Evolutionary conservation across 2,329 filamentous ascomycete genomes (phyloP), one percentile per base, ranked within the genome.

Genomic region (Neopestalotiopsis sp.): DNA sequence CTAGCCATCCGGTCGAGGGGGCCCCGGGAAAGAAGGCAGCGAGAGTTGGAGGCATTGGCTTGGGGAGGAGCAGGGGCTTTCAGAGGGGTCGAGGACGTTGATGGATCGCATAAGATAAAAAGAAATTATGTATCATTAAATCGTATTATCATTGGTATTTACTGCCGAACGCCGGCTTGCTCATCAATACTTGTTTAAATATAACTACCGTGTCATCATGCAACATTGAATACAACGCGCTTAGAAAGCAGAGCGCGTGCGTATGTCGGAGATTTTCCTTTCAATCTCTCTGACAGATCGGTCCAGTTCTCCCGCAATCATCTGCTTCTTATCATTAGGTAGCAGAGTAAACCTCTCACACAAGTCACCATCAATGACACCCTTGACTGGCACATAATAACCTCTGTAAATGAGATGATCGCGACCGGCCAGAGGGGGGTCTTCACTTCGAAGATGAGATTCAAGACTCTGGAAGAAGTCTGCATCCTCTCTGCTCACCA

Each of bases 391-490:
- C 6, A 94, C 94, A 79, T 98, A 99, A 82, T 98, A 99, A 72
- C 94, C 91, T 71, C 97, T 89, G 80, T 97, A 99, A 76, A 97
- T 97, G 61, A 99, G 85, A 81, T 99, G 96, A 79, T 99, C 97
- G 73, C 97, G 89, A 57, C 96, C 97, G 24, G 94, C 93, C 61
- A 99, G 84, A 7, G 95, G 95, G 45, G 95, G 88, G 76, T 97
- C 95, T 77, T 97, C 94, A 13, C 88, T 90, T 62, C 95, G 89
- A 79, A 99, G 87, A 77, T 97, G 93, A 77, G 92, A 91, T 82
- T 99, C 96, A 30, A 99, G 86, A 70, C 90, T 94, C 80, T 98
- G 95, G 88, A 99, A 99, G 83, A 99, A 98, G 80, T 98, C 96
- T 64, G 97, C 93, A 76, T 98, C 95, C 77, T 98, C 95, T 49